Evolutionary conservation across 108 stramenopile genomes (phyloP).

Genomic region (Skeletonema costatum): DNA sequence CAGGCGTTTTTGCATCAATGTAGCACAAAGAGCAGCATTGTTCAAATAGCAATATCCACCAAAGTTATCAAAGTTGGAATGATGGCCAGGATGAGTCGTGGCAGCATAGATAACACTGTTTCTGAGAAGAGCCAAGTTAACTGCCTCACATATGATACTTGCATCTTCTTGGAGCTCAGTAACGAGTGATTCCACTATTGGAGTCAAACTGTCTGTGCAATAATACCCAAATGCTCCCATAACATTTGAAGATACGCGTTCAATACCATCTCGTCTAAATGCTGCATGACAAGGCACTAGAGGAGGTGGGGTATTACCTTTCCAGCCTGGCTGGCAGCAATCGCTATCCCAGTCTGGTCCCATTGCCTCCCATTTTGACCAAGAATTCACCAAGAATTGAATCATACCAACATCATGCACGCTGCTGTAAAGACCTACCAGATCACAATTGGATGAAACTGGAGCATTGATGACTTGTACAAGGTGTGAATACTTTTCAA

Average conservation of each 20-base stretch:
- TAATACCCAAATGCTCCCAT: conserved; percentile 82
- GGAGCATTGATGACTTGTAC: conserved; percentile 3
- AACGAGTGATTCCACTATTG: conserved; percentile 54
- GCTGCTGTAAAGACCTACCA: conserved; percentile 21
- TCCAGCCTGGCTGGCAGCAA: conserved; percentile 43
- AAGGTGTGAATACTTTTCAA: conserved; percentile 1
- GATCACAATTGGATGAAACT: background rate
- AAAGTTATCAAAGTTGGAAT: conserved; percentile 70
- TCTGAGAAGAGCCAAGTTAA: conserved; percentile 30
- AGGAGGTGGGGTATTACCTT: conserved; percentile 17
- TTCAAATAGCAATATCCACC: conserved; percentile 89
- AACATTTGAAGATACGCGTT: conserved; percentile 67
- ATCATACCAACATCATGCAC: conserved; percentile 37
- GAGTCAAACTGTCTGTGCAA: conserved; percentile 74
- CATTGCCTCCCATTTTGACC: conserved; percentile 37
- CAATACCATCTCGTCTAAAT: conserved; percentile 30
- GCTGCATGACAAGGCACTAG: conserved; percentile 38
- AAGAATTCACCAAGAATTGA: conserved; percentile 30
- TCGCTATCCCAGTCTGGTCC: conserved; percentile 27
- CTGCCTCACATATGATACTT: conserved; percentile 47
- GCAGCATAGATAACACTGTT: conserved; percentile 58
- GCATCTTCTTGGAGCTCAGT: conserved; percentile 70
- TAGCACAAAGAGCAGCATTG: conserved; percentile 67
- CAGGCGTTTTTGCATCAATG: conserved; percentile 47
- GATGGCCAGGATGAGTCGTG: conserved; percentile 86